Percentiles rank a stretch among this genome's conserved stretches.
Evolutionary conservation across 2,329 filamentous ascomycete species (phyloP).

Genomic region (Penicillium olsonii): DNA sequence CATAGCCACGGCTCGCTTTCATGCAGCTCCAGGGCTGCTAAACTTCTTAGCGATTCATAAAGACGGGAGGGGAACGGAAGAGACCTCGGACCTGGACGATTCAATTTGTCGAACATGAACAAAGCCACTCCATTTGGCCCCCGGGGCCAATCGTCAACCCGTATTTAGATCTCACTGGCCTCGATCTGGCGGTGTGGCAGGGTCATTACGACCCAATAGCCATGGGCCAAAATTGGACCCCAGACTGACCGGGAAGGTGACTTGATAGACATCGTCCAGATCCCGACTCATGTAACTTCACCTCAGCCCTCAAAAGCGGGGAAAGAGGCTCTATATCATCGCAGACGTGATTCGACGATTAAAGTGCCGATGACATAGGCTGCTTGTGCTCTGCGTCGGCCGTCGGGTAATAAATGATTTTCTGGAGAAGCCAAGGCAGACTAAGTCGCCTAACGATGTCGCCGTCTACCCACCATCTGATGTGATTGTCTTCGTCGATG

Average conservation of each 20-base stretch:
- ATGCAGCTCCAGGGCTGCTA: neutral
- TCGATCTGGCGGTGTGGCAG: slow-evolving; percentile 5
- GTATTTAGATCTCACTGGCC: neutral
- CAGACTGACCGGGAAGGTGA: neutral
- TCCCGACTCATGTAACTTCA: neutral
- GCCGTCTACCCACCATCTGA: neutral
- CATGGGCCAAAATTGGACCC: neutral
- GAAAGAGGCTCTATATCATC: slow-evolving; percentile 1
- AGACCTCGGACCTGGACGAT: no score
- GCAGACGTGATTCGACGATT: neutral
- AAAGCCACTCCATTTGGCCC: neutral
- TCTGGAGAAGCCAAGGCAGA: neutral
- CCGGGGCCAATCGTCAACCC: neutral
- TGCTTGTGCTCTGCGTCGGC: neutral
- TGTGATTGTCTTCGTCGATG: neutral
- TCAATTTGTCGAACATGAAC: no score
- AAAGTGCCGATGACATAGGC: slow-evolving; percentile 2
- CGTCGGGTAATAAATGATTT: neutral
- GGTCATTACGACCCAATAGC: neutral
- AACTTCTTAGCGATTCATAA: neutral
- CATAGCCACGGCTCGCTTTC: neutral
- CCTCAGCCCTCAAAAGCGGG: neutral
- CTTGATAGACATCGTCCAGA: neutral
- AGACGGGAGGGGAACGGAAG: neutral
- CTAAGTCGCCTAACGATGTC: neutral